Percentiles rank a stretch among this genome's conserved stretches.
Conservation (phyloP, 371 early-diverging fungal genomes). For the Haplosporangium sp. region DNA sequence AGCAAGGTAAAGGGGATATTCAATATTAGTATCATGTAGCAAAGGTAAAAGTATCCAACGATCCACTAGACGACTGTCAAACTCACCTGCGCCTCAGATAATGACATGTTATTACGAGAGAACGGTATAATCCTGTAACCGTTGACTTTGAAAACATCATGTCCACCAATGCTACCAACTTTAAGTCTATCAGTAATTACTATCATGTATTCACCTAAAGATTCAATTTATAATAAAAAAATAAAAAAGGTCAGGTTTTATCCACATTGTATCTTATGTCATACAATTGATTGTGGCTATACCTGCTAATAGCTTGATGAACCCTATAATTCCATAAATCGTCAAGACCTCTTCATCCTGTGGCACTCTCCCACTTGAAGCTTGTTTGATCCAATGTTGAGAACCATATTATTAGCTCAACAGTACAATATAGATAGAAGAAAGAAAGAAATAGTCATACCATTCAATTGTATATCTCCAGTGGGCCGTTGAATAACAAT, state of each 20-base stretch:
- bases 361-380: slow-evolving; percentile 25
- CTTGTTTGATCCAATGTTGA: slow-evolving; percentile 8
- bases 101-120: slow-evolving; percentile 59
- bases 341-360: slow-evolving; percentile 53
- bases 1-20: background rate
- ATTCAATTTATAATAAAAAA: background rate
- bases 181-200: slow-evolving; percentile 83
- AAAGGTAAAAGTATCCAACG: no score
- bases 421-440: background rate
- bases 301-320: slow-evolving; percentile 82
- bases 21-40: background rate
- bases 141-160: slow-evolving; percentile 80
- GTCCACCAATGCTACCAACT: slow-evolving; percentile 73
- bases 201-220: slow-evolving; percentile 84
- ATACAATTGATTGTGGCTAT: background rate
- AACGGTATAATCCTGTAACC: slow-evolving; percentile 82
- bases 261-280: background rate
- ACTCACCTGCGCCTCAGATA: slow-evolving; percentile 66
- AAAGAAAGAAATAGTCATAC: slow-evolving; percentile 8
- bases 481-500: slow-evolving; percentile 48
- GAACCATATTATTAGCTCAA: background rate
- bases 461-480: slow-evolving; percentile 44
- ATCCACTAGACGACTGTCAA: background rate
- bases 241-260: background rate
- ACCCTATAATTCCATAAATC: slow-evolving; percentile 81